phyloP scores from a whole-genome alignment of 2,329 filamentous ascomycete species.

The Bisporella sp. region DNA sequence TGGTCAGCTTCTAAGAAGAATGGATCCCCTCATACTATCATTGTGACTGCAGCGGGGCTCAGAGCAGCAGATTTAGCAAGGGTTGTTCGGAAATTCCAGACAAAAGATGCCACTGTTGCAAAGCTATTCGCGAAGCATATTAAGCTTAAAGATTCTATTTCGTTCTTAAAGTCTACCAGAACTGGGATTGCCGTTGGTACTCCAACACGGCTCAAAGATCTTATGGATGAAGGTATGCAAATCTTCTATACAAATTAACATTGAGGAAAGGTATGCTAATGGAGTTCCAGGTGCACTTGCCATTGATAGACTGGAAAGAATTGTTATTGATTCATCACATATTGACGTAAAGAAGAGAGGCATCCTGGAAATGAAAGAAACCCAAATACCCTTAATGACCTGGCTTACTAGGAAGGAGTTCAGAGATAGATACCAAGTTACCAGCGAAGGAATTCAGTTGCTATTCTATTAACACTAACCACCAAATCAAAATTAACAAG shows the following conservation, averaged over 20 bases:
- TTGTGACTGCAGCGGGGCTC: constrained; percentile 79
- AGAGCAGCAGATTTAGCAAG: constrained; percentile 79
- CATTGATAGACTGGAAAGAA: constrained; percentile 62
- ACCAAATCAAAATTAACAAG: too few species aligned
- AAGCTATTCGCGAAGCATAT: constrained; percentile 99
- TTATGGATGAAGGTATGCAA: constrained; percentile 71
- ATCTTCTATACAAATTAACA: not conserved
- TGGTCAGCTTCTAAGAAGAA: constrained; percentile 57
- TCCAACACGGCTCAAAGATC: constrained; percentile 71
- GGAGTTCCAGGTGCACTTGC: constrained; percentile 55
- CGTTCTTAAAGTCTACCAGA: constrained; percentile 61
- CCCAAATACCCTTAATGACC: constrained; percentile 70
- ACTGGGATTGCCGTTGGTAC: constrained; percentile 89
- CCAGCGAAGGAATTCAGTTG: constrained; percentile 51
- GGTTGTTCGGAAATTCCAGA: constrained; percentile 70
- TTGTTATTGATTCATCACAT: constrained; percentile 86
- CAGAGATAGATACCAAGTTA: constrained; percentile 56
- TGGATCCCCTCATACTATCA: constrained; percentile 75
- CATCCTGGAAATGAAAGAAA: constrained; percentile 92
- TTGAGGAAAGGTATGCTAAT: constrained; percentile 6
- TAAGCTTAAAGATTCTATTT: constrained; percentile 81
- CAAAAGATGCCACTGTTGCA: constrained; percentile 68
- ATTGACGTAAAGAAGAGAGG: constrained; percentile 93
- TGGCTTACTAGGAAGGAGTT: constrained; percentile 67
- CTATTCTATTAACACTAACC: constrained; percentile 50